A percentile compares a stretch with the other conserved stretches of the same genome.
Conservation (phyloP, 139 green algal species). For the Haematococcus lacustris region DNA sequence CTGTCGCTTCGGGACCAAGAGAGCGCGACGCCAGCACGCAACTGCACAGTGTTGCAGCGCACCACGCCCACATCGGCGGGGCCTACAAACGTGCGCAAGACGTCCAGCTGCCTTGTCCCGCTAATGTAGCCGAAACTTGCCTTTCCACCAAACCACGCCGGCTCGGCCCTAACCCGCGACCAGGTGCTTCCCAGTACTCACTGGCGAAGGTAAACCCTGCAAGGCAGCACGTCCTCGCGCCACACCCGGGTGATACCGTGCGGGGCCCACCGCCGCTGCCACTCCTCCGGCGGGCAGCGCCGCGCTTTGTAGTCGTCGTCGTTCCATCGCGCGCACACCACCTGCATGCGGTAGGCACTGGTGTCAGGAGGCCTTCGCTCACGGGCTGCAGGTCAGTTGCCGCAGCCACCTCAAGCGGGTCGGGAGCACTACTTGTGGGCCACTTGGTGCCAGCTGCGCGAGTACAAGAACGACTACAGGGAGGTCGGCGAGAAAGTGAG, state of each 20-base stretch:
- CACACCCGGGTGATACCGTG: slow-evolving; percentile 68
- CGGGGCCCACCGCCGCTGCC: slow-evolving; percentile 53
- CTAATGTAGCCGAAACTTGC: too few species aligned
- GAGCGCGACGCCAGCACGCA: background rate
- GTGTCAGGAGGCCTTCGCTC: too few species aligned
- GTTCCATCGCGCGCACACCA: slow-evolving; percentile 63
- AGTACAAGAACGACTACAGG: too few species aligned
- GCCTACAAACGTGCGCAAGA: background rate
- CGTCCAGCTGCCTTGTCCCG: too few species aligned
- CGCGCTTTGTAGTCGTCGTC: slow-evolving; percentile 67
- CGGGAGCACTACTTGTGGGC: too few species aligned
- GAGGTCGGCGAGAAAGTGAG: too few species aligned
- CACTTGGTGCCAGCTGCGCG: too few species aligned
- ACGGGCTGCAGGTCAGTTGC: too few species aligned
- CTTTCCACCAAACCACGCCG: too few species aligned
- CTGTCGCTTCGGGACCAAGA: background rate
- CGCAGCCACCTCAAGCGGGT: too few species aligned
- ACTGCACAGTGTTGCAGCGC: background rate
- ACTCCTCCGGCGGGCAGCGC: slow-evolving; percentile 67
- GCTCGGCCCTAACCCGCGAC: background rate
- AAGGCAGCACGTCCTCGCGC: slow-evolving; percentile 35
- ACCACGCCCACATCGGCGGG: background rate
- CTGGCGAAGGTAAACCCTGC: slow-evolving; percentile 78
- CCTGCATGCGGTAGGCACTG: slow-evolving; percentile 15
- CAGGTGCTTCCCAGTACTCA: background rate